These are phyloP conservation scores for Brassica cretica DNA, from an alignment of 345 rosid genomes.

Conservation along the genomic window DNA sequence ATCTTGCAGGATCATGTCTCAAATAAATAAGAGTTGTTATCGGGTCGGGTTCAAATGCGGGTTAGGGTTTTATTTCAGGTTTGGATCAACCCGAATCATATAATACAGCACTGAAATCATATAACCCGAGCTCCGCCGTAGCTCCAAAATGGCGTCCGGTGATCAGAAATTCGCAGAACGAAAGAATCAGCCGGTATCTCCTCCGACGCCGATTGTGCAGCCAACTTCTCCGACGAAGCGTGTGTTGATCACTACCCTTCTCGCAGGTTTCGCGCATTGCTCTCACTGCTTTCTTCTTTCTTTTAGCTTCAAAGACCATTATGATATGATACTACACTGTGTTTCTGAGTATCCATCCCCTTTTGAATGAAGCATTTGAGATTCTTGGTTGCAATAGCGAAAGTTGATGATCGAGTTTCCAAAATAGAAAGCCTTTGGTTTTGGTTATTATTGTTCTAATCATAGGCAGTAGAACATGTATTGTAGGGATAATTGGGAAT, in stretches of 20 bases:
- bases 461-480: neutral
- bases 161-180: constrained; percentile 28
- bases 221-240: constrained; percentile 56
- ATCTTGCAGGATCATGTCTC: neutral
- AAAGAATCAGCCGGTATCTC: constrained; percentile 16
- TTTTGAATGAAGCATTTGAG: too few species aligned
- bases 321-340: too few species aligned
- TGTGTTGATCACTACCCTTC: constrained; percentile 55
- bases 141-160: constrained; percentile 42
- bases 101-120: neutral
- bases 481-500: neutral
- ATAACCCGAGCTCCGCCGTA: constrained; percentile 1
- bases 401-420: too few species aligned
- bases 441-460: neutral
- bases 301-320: neutral
- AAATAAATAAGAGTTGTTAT: neutral
- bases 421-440: neutral
- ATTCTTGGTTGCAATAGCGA: too few species aligned
- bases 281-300: constrained; percentile 7
- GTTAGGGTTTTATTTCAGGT: neutral
- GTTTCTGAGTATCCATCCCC: too few species aligned
- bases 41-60: neutral
- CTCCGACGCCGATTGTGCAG: constrained; percentile 36
- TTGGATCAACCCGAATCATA: constrained; percentile 21
- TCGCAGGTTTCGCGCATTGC: constrained; percentile 54